Conservation (phyloP, 23 red algal genomes). For the Agarophyton chilense region DNA sequence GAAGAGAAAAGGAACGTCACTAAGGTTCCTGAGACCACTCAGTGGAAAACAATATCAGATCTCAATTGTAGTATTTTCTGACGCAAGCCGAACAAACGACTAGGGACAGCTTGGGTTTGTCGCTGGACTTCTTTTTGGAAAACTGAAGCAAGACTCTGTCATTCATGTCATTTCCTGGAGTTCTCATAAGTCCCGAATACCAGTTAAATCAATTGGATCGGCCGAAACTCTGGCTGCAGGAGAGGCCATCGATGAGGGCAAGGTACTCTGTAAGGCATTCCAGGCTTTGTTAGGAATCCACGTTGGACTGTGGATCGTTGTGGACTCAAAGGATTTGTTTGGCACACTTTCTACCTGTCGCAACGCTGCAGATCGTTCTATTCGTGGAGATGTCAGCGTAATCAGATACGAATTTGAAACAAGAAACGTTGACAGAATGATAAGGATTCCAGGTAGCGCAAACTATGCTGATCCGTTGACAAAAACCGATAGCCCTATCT, state of each 20-base stretch:
- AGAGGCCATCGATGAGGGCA: constrained; percentile 22
- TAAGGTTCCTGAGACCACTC: not conserved
- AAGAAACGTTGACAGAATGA: constrained; percentile 17
- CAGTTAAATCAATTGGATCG: constrained; percentile 37
- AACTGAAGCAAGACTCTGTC: not conserved
- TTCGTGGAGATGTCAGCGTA: not conserved
- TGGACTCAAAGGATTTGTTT: constrained; percentile 25
- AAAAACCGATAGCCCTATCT: constrained; percentile 13
- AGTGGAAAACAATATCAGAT: not conserved
- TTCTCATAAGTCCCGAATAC: constrained; percentile 26
- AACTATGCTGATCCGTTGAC: constrained; percentile 27
- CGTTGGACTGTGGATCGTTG: constrained; percentile 15
- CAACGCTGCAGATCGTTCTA: not conserved
- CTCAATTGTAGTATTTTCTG: not conserved
- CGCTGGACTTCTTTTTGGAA: constrained; percentile 37
- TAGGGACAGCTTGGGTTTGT: constrained; percentile 47
- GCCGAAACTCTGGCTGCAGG: constrained; percentile 46
- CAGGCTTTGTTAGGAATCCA: not conserved
- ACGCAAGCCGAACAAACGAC: not conserved
- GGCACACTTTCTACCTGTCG: constrained; percentile 3
- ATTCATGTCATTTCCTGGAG: constrained; percentile 6
- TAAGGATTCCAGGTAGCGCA: constrained; percentile 1
- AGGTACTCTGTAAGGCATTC: not conserved
- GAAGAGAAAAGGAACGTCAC: not conserved
- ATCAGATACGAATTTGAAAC: constrained; percentile 47